phyloP scores from a whole-genome alignment of 805 yeast species.

The Kodamaea hsintzibuensis region DNA sequence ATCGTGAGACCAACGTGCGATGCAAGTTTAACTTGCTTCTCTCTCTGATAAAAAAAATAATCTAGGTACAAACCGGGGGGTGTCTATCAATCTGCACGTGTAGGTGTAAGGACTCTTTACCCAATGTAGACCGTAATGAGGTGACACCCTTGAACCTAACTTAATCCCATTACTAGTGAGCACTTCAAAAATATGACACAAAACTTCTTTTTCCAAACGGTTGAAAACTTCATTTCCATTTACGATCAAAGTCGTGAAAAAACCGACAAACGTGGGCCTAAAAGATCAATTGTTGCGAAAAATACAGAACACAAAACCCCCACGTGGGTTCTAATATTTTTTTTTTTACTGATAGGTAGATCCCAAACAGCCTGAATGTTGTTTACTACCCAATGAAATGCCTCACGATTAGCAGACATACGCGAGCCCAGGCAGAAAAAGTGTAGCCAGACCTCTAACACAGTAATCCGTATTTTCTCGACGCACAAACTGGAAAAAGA shows the following conservation, averaged over 20 bases:
- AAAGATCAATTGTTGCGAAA: constrained; percentile 6
- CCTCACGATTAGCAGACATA: background rate
- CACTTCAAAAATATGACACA: background rate
- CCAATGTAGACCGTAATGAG: background rate
- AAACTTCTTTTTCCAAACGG: background rate
- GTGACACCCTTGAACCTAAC: background rate
- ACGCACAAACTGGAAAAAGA: too few relatives aligned
- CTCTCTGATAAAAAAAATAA: too few relatives aligned
- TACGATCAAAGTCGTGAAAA: background rate
- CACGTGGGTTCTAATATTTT: background rate
- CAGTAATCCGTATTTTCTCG: background rate
- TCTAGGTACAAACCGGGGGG: background rate
- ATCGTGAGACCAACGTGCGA: background rate
- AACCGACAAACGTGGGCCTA: constrained; percentile 9
- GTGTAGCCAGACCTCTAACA: background rate
- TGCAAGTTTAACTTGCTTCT: background rate
- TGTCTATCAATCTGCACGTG: background rate
- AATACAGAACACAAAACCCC: constrained; percentile 1
- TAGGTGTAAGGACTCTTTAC: background rate
- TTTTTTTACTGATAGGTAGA: background rate
- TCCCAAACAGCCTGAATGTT: background rate
- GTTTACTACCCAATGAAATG: background rate
- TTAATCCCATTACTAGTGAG: too few relatives aligned
- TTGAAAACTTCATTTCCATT: background rate
- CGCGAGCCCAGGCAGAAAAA: background rate